Base-by-base conservation (phyloP, 768 basidiomycete genomes). In the Macrolepiota albuminosa region DNA sequence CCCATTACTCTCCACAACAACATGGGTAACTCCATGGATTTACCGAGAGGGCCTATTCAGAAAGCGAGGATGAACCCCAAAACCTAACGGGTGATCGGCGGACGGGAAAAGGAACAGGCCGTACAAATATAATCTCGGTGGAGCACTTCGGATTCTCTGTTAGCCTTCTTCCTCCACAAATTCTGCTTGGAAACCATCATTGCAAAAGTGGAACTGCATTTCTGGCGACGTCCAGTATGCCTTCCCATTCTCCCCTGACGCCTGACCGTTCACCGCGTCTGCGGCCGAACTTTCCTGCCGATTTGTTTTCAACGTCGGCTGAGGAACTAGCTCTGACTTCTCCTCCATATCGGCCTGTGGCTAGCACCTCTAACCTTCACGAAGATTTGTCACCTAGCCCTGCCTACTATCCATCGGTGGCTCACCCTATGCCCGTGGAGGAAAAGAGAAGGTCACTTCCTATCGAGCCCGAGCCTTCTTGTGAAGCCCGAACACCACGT, bases 261-360 rank as follows among this genome's bases (percentile, higher is more conserved):
- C 45, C 46, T 40, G 37, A 33, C 21, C 45, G 26, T 7, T 40
- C 46, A 37, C 43, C 34, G 46, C 49, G 54, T 55, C 54, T 13
- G 29, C 54, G 40, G 40, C 29, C 39, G n/a, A 40, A 3, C 16
- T 33, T 31, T 34, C 36, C 55, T 4, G 33, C 21, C 8, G 63
- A 66, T 14, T 50, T 62, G 43, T 57, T 61, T 26, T 64, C 65
- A 46, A 60, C 66, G 13, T 67, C 64, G 24, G 34, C 54, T 37
- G 63, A 65, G 42, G 66, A 67, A 18, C 58, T 63, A 9, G 16
- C 13, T 18, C 46, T 51, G 33, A 53, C 76, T 16, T 77, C 78
- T 9, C 78, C 78, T 18, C 75, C 75, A 0, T 79, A 79, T 66
- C 71, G 69, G 6, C 70, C 68, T 16, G 55, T 69, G 50, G 68